Base-by-base conservation (phyloP, 1,284 basidiomycete genomes). In the Agroathelia rolfsii region DNA sequence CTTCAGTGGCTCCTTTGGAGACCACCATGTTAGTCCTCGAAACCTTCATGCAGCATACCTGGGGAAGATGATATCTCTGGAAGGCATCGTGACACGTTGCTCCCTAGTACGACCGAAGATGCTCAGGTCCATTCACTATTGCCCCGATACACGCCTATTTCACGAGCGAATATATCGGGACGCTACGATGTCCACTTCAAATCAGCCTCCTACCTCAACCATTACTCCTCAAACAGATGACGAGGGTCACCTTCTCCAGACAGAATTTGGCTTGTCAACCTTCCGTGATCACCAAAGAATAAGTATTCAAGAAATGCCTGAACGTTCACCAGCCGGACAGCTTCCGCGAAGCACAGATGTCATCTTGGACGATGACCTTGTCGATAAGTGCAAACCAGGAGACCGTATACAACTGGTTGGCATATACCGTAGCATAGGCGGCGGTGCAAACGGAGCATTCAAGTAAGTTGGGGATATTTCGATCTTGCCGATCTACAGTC, bases 251-350 rank as follows among this genome's bases (percentile, higher is more conserved):
- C 64, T 77, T 5, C 65, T 99, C 29, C 74, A 92, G 50, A 96
- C 85, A 50, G 95, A 99, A 62, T 98, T 81, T 52, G 95, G 95
- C 8, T 68, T 84, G 41, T 90, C 86, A 50, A 76, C 83, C 4
- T 99, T 95, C 67, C 73, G 88, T 37, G 95, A 99, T 59, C 88
- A 97, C 59, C 95, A 99, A 60, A 79, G 89, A 44, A 89, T 98
- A 51, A 90, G 82, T 51, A 96, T 99, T 41, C 95, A 99, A 59
- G 95, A 99, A 55, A 98, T 98, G 94, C 95, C 95, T 1, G 95
- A 99, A 59, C 77, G 94, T 10, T 93, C 95, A 6, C 95, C 95
- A 12, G 84, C 95, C 13, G 95, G 95, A 17, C 94, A 98, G 58
- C 67, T 99, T 27, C 95, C 95, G 25, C 72, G 95, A 24, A 92